Conservation (phyloP, 2,329 filamentous ascomycete genomes). For the Beauveria varroae region DNA sequence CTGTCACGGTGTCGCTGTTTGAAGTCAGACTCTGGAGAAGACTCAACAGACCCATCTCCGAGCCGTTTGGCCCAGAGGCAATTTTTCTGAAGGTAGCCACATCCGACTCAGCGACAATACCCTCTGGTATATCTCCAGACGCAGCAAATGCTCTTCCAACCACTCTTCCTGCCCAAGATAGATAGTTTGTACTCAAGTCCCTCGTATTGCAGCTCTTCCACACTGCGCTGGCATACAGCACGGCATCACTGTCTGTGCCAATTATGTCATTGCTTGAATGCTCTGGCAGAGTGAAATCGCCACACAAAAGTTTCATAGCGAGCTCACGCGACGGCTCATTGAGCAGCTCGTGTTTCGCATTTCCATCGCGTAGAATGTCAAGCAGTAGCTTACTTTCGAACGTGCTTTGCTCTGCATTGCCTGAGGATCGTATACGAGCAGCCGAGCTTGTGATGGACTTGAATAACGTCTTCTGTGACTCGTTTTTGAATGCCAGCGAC, state of each 20-base stretch:
- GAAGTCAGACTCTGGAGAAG: constrained; percentile 56
- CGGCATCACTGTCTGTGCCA: constrained; percentile 56
- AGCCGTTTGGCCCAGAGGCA: constrained; percentile 42
- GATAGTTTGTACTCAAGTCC: constrained; percentile 58
- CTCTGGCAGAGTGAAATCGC: constrained; percentile 56
- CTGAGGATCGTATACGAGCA: constrained; percentile 56
- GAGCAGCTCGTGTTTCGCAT: constrained; percentile 54
- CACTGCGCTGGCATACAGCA: constrained; percentile 55
- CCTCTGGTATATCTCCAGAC: constrained; percentile 58
- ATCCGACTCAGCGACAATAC: constrained; percentile 53
- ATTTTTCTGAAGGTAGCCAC: constrained; percentile 42
- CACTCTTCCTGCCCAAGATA: constrained; percentile 78
- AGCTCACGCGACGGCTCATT: constrained; percentile 61
- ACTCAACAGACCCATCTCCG: constrained; percentile 55
- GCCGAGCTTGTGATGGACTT: constrained; percentile 61
- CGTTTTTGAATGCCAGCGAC: constrained; percentile 42
- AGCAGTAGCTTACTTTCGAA: constrained; percentile 74
- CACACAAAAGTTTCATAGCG: constrained; percentile 66
- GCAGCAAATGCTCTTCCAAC: constrained; percentile 78
- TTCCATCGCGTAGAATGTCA: constrained; percentile 71
- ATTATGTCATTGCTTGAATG: constrained; percentile 54
- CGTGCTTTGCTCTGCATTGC: constrained; percentile 61
- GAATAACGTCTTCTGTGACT: constrained; percentile 49
- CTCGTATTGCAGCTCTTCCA: constrained; percentile 69
- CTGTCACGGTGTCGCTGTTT: constrained; percentile 45